A percentile compares a stretch with the other conserved stretches of the same genome.
phyloP scores from a whole-genome alignment of 2,329 filamentous ascomycete genomes.

The Ascosphaera acerosa region DNA sequence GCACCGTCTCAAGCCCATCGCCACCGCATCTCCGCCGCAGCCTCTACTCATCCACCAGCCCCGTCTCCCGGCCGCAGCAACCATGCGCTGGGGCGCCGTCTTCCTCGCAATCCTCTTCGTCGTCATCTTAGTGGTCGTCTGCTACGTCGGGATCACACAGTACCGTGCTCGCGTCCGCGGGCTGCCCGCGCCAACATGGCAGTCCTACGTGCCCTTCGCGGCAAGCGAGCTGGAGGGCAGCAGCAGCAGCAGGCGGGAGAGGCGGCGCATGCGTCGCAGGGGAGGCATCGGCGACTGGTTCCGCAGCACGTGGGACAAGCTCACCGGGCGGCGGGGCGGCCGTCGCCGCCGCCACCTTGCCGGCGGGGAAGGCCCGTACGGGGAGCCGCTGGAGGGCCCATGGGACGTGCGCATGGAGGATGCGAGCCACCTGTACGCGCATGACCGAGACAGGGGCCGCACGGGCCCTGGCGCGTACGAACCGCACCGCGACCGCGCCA shows the following conservation, averaged over 20 bases:
- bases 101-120: slow-evolving; percentile 46
- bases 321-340: slow-evolving; percentile 41
- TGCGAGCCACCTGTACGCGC: slow-evolving; percentile 7
- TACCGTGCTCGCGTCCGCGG: slow-evolving; percentile 48
- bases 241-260: slow-evolving; percentile 24
- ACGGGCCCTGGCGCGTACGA: slow-evolving; percentile 32
- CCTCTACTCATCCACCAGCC: background rate
- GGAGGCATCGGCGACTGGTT: slow-evolving; percentile 45
- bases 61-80: slow-evolving; percentile 1
- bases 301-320: slow-evolving; percentile 34
- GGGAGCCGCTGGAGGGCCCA: slow-evolving; percentile 24
- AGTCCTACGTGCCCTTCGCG: slow-evolving; percentile 46
- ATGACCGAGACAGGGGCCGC: slow-evolving; percentile 18
- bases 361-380: slow-evolving; percentile 61
- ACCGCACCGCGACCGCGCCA: too few relatives aligned
- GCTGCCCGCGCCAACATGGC: slow-evolving; percentile 38
- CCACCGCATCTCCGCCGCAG: background rate
- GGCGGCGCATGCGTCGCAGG: slow-evolving; percentile 13
- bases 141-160: slow-evolving; percentile 40
- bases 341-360: too few relatives aligned
- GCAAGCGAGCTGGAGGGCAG: slow-evolving; percentile 22
- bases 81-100: slow-evolving; percentile 35
- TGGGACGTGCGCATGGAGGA: slow-evolving; percentile 9
- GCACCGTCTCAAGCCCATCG: background rate
- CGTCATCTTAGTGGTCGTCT: slow-evolving; percentile 20